Percentiles rank a stretch among this genome's conserved stretches.
Conservation (phyloP, 805 yeast genomes). For the Suhomyces tanzawaensis region DNA sequence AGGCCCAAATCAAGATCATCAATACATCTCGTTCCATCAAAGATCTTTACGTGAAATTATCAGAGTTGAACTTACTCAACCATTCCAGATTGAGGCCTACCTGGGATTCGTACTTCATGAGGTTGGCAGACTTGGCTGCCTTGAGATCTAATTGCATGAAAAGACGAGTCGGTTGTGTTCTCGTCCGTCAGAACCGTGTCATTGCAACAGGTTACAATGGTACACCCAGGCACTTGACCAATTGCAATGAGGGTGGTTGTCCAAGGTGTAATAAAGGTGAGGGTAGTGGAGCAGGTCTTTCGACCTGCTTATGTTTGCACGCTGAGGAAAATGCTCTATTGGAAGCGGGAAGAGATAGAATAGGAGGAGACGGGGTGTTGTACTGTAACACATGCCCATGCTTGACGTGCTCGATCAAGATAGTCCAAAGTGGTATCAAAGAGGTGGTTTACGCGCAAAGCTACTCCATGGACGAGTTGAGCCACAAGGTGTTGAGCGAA, state of each 20-base stretch:
- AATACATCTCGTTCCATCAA: slow-evolving; percentile 37
- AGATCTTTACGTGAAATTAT: slow-evolving; percentile 34
- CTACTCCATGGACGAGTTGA: slow-evolving; percentile 85
- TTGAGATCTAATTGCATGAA: slow-evolving; percentile 95
- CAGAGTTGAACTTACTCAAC: slow-evolving; percentile 39
- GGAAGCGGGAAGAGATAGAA: slow-evolving; percentile 90
- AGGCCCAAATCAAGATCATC: slow-evolving; percentile 44
- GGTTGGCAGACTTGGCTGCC: slow-evolving; percentile 89
- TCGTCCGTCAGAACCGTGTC: slow-evolving; percentile 81
- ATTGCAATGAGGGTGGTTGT: slow-evolving; percentile 97
- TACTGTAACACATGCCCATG: slow-evolving; percentile 99
- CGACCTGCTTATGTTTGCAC: slow-evolving; percentile 90
- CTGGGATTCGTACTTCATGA: slow-evolving; percentile 97
- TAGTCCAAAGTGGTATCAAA: slow-evolving; percentile 85
- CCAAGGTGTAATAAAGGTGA: slow-evolving; percentile 76
- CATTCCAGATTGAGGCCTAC: slow-evolving; percentile 69
- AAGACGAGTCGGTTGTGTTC: slow-evolving; percentile 93
- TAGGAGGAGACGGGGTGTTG: slow-evolving; percentile 52
- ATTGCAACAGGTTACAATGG: slow-evolving; percentile 98
- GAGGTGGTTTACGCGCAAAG: slow-evolving; percentile 93
- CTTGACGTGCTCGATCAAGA: slow-evolving; percentile 90
- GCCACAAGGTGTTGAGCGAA: slow-evolving; percentile 65
- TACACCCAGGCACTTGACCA: slow-evolving; percentile 82
- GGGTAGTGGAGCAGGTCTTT: slow-evolving; percentile 59
- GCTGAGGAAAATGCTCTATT: slow-evolving; percentile 96